Base-by-base conservation (phyloP, 2,329 filamentous ascomycete genomes). In the Colletotrichum sp. region DNA sequence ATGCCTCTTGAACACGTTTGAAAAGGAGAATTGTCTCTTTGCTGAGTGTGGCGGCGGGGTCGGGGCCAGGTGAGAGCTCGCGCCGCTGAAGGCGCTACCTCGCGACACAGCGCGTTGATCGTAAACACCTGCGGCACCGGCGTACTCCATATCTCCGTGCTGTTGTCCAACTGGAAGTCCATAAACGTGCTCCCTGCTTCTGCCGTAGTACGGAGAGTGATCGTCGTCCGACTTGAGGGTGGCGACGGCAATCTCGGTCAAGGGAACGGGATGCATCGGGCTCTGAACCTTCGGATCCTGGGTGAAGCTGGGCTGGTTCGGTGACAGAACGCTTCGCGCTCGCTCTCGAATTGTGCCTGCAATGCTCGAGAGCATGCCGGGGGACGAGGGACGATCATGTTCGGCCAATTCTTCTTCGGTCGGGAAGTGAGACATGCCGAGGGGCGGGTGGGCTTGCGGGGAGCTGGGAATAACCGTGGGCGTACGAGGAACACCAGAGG, bases 401-500 rank as follows among this genome's bases (percentile, higher is more conserved):
- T 91, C 90, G 39, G 89, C 87, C 13, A 92, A 86, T 70, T 93
- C 92, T 24, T 93, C 90, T 12, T 93, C 90, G 21, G 90, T 89
- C 0, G 96, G 95, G 82, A 98, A 95, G 43, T 92, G 92, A 1
- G 95, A 95, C 95, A 98, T 98, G 64, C 96, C 96, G 10, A 98
- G 86, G 0, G 96, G 96, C 3, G 94, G 95, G 81, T 97, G 95
- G 1, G 67, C 74, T 43, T 48, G 34, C 8, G 74, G 74, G 5
- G 74, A 67, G 9, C 32, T 48, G 6, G 74, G 60, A 7, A 76
- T 55, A 77, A 77, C 71, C n/a, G 67, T 68, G 74, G 81, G 70
- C 59, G 78, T 71, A 77, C 80, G 80, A 70, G 83, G 78, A 77
- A 84, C 75, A 12, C 68, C 65, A 4, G 69, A 67, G 71, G 83